These are phyloP conservation scores for Stenocarpella maydis DNA, from an alignment of 2,329 filamentous ascomycete species.

Conservation along the genomic window DNA sequence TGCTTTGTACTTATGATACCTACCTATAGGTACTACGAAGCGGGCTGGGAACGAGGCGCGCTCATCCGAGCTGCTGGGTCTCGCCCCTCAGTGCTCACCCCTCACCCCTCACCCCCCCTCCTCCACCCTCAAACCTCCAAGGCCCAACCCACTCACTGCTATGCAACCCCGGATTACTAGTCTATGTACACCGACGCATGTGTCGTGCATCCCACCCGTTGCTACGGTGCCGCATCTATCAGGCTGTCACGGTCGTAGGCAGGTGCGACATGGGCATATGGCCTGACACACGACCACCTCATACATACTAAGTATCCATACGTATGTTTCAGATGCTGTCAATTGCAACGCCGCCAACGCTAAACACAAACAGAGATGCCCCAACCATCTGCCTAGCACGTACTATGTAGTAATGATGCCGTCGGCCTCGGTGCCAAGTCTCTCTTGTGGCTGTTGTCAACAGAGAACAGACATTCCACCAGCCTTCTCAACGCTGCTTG, in stretches of 20 bases:
- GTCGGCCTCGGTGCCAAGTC: not conserved
- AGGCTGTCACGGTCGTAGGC: not conserved
- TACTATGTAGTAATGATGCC: no score
- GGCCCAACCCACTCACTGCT: not conserved
- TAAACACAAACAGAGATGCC: not conserved
- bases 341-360: conserved; percentile 9
- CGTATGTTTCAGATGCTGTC: conserved; percentile 18
- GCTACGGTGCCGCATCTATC: not conserved
- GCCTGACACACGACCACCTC: not conserved
- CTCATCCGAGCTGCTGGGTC: conserved; percentile 19
- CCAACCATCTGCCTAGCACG: not conserved
- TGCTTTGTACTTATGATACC: no score
- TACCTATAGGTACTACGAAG: not conserved
- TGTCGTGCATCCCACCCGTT: not conserved
- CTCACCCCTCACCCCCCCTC: not conserved
- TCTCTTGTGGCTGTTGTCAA: not conserved
- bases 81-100: no score
- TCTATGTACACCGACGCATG: not conserved
- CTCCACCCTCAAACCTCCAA: not conserved
- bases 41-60: not conserved
- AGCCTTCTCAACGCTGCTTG: not conserved
- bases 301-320: no score
- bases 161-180: not conserved
- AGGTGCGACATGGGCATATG: not conserved
- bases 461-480: not conserved